A percentile compares a stretch with the other conserved stretches of the same genome.
These are phyloP conservation scores for Tricholoma matsutake DNA, from an alignment of 768 basidiomycete genomes.

Conservation along the genomic window DNA sequence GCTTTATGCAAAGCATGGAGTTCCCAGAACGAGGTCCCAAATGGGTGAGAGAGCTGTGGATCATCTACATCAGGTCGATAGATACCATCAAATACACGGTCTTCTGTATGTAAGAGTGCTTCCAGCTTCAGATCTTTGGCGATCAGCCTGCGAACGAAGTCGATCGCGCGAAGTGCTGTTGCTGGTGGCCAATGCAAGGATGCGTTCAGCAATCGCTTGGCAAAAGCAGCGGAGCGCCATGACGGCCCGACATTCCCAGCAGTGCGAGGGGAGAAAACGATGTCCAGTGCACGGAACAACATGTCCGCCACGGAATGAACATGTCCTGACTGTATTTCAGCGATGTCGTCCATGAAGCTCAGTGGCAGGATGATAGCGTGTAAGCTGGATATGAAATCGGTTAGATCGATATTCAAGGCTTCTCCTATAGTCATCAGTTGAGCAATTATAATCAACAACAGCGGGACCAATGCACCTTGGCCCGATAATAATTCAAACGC, in stretches of 20 bases:
- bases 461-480: constrained; percentile 60
- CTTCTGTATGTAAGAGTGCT: constrained; percentile 82
- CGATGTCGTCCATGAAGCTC: constrained; percentile 58
- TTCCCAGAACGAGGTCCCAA: constrained; percentile 88
- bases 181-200: constrained; percentile 78
- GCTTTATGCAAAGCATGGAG: constrained; percentile 56
- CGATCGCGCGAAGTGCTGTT: constrained; percentile 62
- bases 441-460: constrained; percentile 6
- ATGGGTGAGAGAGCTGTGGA: constrained; percentile 78
- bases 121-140: constrained; percentile 79
- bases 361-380: constrained; percentile 81
- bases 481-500: constrained; percentile 97
- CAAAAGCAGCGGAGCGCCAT: constrained; percentile 85
- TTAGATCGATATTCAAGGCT: constrained; percentile 94
- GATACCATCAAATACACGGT: constrained; percentile 78
- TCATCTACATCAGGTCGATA: constrained; percentile 87
- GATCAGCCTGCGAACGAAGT: constrained; percentile 70
- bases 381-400: constrained; percentile 81
- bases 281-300: constrained; percentile 80
- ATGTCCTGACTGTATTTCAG: constrained; percentile 23
- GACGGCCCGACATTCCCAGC: constrained; percentile 54
- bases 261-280: constrained; percentile 76
- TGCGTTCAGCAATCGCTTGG: constrained; percentile 84
- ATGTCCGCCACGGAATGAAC: constrained; percentile 54
- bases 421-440: constrained; percentile 58